Conservation (phyloP, 2,329 filamentous ascomycete species). For the Parasarocladium wereldwijsianum region DNA sequence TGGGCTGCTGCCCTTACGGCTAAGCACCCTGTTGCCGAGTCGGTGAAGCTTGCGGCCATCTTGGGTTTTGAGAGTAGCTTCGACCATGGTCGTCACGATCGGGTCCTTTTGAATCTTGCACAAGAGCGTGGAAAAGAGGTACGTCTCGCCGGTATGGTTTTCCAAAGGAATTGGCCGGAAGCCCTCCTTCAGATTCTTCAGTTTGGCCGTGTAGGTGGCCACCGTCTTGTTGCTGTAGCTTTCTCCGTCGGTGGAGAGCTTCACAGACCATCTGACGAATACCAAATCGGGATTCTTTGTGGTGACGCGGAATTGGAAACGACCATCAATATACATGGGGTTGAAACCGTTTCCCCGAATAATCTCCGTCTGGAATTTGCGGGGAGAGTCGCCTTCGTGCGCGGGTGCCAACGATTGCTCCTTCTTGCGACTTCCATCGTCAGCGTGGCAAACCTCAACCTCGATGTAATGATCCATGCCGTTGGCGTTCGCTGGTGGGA, state of each 20-base stretch:
- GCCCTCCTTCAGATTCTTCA: slow-evolving; percentile 76
- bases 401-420: slow-evolving; percentile 43
- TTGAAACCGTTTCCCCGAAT: slow-evolving; percentile 87
- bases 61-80: slow-evolving; percentile 19
- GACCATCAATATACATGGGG: slow-evolving; percentile 62
- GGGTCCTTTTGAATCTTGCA: slow-evolving; percentile 63
- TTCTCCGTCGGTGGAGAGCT: slow-evolving; percentile 67
- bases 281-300: slow-evolving; percentile 92
- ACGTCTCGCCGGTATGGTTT: slow-evolving; percentile 80
- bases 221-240: slow-evolving; percentile 48
- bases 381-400: slow-evolving; percentile 39
- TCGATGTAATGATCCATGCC: slow-evolving; percentile 87
- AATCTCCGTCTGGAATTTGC: slow-evolving; percentile 66
- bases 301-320: slow-evolving; percentile 66
- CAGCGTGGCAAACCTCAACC: slow-evolving; percentile 85
- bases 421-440: slow-evolving; percentile 82
- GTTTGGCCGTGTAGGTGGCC: slow-evolving; percentile 85
- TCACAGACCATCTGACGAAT: slow-evolving; percentile 86
- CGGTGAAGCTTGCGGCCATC: slow-evolving; percentile 40
- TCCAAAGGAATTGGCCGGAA: slow-evolving; percentile 85
- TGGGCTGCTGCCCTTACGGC: slow-evolving; percentile 35
- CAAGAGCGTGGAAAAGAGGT: slow-evolving; percentile 88
- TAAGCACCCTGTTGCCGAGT: slow-evolving; percentile 42
- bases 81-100: slow-evolving; percentile 40
- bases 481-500: slow-evolving; percentile 58